These are phyloP conservation scores for Herpotrichia juniperi DNA, from an alignment of 2,329 filamentous ascomycete genomes.

Conservation along the genomic window DNA sequence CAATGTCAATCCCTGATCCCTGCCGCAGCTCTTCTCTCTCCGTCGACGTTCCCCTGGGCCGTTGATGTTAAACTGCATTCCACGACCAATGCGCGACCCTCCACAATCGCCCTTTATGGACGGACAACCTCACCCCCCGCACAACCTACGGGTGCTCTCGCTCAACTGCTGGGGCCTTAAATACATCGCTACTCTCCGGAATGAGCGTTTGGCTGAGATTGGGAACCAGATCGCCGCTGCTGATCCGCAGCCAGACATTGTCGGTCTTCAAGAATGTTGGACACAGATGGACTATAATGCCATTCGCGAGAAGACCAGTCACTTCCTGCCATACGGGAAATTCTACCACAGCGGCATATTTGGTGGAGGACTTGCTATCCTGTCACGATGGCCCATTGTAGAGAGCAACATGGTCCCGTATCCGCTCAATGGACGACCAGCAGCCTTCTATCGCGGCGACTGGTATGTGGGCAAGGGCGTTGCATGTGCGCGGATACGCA, in stretches of 20 bases:
- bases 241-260: conserved; percentile 76
- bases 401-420: conserved; percentile 87
- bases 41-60: not conserved
- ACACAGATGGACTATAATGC: conserved; percentile 81
- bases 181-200: conserved; percentile 78
- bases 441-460: conserved; percentile 91
- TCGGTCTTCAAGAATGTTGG: conserved; percentile 96
- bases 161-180: conserved; percentile 98
- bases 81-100: conserved; percentile 5
- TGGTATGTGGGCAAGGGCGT: conserved; percentile 98
- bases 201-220: conserved; percentile 81
- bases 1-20: not conserved
- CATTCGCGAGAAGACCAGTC: conserved; percentile 74
- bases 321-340: conserved; percentile 85
- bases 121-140: conserved; percentile 39
- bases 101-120: conserved; percentile 26
- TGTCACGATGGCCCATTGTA: conserved; percentile 91
- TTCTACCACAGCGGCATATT: conserved; percentile 92
- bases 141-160: conserved; percentile 76
- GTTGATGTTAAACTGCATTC: not conserved
- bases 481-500: conserved; percentile 79
- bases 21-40: conserved; percentile 1
- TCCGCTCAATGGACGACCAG: conserved; percentile 89
- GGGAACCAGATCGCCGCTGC: conserved; percentile 76
- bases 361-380: conserved; percentile 84